Evolutionary conservation across 176 grass and related monocot genomes (phyloP).

Genomic region (Musa itinerans): DNA sequence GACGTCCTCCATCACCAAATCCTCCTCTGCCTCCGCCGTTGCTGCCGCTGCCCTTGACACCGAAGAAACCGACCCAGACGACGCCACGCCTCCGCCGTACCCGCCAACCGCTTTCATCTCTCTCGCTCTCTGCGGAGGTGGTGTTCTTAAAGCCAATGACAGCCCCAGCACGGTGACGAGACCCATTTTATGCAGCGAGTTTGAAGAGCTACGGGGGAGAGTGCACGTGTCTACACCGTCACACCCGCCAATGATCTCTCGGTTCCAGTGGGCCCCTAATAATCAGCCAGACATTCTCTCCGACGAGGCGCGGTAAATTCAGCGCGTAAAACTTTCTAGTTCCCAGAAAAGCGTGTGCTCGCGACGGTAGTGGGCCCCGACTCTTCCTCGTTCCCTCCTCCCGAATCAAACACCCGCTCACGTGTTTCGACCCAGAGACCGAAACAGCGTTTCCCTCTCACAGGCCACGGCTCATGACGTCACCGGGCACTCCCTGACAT

Average conservation of each 20-base stretch:
- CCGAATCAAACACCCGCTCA: not conserved
- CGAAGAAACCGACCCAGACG: constrained; percentile 8
- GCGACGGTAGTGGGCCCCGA: not conserved
- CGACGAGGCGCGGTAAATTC: not conserved
- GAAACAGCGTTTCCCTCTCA: not conserved
- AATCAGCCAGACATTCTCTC: too few relatives aligned
- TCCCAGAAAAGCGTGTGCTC: not conserved
- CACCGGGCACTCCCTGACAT: too few relatives aligned
- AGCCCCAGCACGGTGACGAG: not conserved
- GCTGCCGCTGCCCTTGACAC: constrained; percentile 4
- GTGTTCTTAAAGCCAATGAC: not conserved
- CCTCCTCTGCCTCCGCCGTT: not conserved
- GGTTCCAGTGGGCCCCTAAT: not conserved
- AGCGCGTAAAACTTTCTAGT: not conserved
- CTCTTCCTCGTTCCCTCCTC: not conserved
- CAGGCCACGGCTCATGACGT: not conserved
- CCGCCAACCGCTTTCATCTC: constrained; percentile 9
- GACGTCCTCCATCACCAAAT: not conserved
- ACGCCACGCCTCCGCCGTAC: constrained; percentile 5
- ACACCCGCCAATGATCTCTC: not conserved
- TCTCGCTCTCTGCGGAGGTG: not conserved
- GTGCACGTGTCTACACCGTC: not conserved
- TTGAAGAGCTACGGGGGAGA: too few relatives aligned
- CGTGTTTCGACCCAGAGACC: not conserved
- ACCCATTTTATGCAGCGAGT: constrained; percentile 3